A percentile compares a stretch with the other conserved stretches of the same genome.
These are phyloP conservation scores for Waltergamsia citrina DNA, from an alignment of 2,329 filamentous ascomycete genomes.

Conservation along the genomic window DNA sequence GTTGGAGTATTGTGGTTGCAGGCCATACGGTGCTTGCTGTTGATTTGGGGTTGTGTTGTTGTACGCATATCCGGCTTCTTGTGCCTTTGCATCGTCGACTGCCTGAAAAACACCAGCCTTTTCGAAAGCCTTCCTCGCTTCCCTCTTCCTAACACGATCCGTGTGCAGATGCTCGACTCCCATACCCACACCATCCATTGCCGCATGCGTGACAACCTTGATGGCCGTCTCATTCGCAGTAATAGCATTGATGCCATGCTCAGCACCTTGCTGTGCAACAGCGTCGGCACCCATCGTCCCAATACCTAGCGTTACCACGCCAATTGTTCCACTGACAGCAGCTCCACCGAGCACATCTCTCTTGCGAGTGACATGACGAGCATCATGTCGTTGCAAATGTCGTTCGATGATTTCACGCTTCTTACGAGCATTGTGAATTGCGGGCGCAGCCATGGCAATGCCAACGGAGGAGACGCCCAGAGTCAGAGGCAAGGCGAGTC, in stretches of 20 bases:
- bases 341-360: slow-evolving; percentile 27
- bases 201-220: slow-evolving; percentile 22
- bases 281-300: slow-evolving; percentile 23
- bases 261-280: slow-evolving; percentile 21
- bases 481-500: slow-evolving; percentile 26
- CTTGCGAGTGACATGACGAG: slow-evolving; percentile 27
- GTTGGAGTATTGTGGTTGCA: not conserved
- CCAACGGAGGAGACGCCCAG: slow-evolving; percentile 27
- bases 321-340: slow-evolving; percentile 24
- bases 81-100: slow-evolving; percentile 16
- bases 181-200: slow-evolving; percentile 24
- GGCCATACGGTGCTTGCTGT: not conserved
- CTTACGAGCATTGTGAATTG: slow-evolving; percentile 29
- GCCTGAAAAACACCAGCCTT: slow-evolving; percentile 20
- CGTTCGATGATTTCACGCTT: slow-evolving; percentile 30
- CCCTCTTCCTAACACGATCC: slow-evolving; percentile 21
- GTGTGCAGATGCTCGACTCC: slow-evolving; percentile 24
- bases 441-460: slow-evolving; percentile 24
- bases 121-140: slow-evolving; percentile 19
- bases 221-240: slow-evolving; percentile 22
- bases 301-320: slow-evolving; percentile 23
- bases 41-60: no score
- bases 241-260: slow-evolving; percentile 18
- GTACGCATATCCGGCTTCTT: slow-evolving; percentile 11
- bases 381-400: slow-evolving; percentile 21